A percentile compares a stretch with the other conserved stretches of the same genome.
These are phyloP conservation scores for Neurospora sp. DNA, from an alignment of 495 filamentous ascomycete species.

Conservation along the genomic window DNA sequence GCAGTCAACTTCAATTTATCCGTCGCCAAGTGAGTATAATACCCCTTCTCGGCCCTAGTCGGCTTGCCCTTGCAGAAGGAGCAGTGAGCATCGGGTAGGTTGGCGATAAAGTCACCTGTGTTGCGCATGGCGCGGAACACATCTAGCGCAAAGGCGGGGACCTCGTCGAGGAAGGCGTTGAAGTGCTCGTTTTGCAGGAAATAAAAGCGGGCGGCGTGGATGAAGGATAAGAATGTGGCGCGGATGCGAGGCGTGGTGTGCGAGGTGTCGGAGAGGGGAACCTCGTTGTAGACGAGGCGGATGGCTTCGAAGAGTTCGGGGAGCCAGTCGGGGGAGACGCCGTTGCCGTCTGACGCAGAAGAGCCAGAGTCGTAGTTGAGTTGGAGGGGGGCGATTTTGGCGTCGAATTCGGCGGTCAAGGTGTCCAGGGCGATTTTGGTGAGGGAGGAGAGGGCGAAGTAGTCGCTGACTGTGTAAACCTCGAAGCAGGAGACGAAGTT, in stretches of 20 bases:
- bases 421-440: slow-evolving; percentile 13
- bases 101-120: slow-evolving; percentile 10
- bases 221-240: slow-evolving; percentile 8
- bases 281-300: slow-evolving; percentile 12
- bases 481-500: slow-evolving; percentile 15
- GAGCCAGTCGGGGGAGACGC: slow-evolving; percentile 8
- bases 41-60: slow-evolving; percentile 3
- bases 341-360: neutral
- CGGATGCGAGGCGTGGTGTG: slow-evolving; percentile 1
- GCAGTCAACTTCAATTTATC: slow-evolving; percentile 4
- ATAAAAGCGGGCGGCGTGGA: slow-evolving; percentile 12
- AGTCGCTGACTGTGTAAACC: slow-evolving; percentile 18
- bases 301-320: slow-evolving; percentile 17
- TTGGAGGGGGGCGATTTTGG: slow-evolving; percentile 9
- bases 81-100: slow-evolving; percentile 8
- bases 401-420: slow-evolving; percentile 10
- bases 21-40: slow-evolving; percentile 13
- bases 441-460: slow-evolving; percentile 11
- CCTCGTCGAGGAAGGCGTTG: slow-evolving; percentile 8
- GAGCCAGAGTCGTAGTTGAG: slow-evolving; percentile 2
- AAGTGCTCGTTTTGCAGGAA: slow-evolving; percentile 10
- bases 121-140: slow-evolving; percentile 12
- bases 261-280: neutral
- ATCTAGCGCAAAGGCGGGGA: slow-evolving; percentile 10
- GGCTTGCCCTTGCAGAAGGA: slow-evolving; percentile 11